phyloP scores from a whole-genome alignment of 1,284 basidiomycete genomes.

The Trichosporon sp. region DNA sequence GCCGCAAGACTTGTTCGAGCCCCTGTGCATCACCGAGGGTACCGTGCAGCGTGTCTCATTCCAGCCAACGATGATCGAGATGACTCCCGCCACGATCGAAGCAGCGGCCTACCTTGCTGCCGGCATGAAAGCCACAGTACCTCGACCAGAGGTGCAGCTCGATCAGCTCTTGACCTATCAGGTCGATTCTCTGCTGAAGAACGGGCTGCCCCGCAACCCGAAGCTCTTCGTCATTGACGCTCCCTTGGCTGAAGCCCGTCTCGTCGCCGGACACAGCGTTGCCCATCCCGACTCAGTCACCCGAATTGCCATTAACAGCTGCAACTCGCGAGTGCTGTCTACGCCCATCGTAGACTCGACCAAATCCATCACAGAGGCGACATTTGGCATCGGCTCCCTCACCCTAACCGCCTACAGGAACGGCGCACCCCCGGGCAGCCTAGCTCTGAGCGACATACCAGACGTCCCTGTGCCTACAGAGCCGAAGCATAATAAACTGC shows the following conservation, averaged over 20 bases:
- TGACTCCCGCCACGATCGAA: slow-evolving; percentile 9
- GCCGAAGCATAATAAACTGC: background rate
- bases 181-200: slow-evolving; percentile 7
- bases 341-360: slow-evolving; percentile 1
- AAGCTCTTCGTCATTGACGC: slow-evolving; percentile 13
- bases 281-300: slow-evolving; percentile 3
- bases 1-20: background rate
- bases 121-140: background rate
- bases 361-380: background rate
- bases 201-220: background rate
- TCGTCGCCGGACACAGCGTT: slow-evolving; percentile 7
- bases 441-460: slow-evolving; percentile 14
- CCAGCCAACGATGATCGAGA: slow-evolving; percentile 9
- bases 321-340: slow-evolving; percentile 6
- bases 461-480: background rate
- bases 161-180: slow-evolving; percentile 13
- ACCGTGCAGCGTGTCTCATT: slow-evolving; percentile 10
- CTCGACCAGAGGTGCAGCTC: slow-evolving; percentile 5
- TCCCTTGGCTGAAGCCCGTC: slow-evolving; percentile 8
- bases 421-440: background rate
- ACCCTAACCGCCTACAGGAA: background rate
- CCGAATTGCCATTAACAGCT: background rate
- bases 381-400: background rate
- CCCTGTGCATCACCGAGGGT: slow-evolving; percentile 12
- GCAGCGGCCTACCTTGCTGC: slow-evolving; percentile 3